phyloP scores from a whole-genome alignment of 164 flowering plant genomes.

The Sedum album region DNA sequence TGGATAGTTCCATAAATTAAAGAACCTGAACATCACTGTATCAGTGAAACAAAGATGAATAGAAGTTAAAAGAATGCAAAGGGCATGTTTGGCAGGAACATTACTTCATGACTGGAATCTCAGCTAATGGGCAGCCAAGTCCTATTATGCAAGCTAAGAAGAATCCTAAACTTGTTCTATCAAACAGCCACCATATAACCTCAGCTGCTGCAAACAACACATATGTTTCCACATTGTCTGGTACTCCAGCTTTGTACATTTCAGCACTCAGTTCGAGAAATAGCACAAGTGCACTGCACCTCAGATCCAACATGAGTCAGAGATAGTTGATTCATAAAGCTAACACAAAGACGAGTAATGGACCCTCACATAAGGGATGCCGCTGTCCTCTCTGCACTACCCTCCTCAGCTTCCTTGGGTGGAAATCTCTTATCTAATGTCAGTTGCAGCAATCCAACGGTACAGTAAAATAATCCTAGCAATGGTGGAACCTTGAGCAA shows the following conservation, averaged over 20 bases:
- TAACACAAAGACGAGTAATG: not conserved
- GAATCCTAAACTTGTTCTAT: conserved; percentile 65
- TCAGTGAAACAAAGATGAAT: not conserved
- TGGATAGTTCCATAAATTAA: conserved; percentile 83
- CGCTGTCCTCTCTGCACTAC: conserved; percentile 36
- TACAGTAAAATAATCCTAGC: conserved; percentile 77
- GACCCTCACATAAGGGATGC: conserved; percentile 53
- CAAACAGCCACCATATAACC: conserved; percentile 52
- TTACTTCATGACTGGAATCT: conserved; percentile 87
- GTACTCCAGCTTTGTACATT: conserved; percentile 70
- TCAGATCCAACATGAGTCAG: not conserved
- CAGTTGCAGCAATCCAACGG: conserved; percentile 70
- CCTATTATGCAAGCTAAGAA: conserved; percentile 66
- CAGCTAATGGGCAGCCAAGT: conserved; percentile 71
- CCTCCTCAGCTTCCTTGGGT: conserved; percentile 23
- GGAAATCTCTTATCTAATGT: conserved; percentile 47
- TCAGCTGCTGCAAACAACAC: conserved; percentile 70
- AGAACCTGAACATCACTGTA: conserved; percentile 34
- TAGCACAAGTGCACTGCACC: conserved; percentile 49
- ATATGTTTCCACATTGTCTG: conserved; percentile 71
- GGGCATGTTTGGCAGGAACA: not conserved
- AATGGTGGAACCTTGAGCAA: conserved; percentile 58
- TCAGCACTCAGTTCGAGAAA: conserved; percentile 81
- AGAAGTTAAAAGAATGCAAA: not conserved
- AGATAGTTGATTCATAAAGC: not conserved